These are phyloP conservation scores for Alternaria hordeiaustralica DNA, from an alignment of 2,329 filamentous ascomycete genomes.

Conservation along the genomic window DNA sequence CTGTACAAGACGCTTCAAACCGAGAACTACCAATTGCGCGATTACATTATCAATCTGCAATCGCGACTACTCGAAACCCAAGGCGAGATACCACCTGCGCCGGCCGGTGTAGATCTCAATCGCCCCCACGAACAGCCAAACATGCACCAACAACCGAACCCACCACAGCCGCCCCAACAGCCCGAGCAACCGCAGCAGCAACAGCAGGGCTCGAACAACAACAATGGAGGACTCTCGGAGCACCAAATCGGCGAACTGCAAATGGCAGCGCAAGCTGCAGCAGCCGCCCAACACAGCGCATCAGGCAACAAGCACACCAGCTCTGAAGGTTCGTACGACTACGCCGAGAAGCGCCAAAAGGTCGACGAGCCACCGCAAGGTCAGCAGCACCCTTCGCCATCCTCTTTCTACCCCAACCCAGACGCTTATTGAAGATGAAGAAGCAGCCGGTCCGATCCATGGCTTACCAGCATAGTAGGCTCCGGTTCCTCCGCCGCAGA, in stretches of 20 bases:
- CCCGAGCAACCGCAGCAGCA: slow-evolving; percentile 29
- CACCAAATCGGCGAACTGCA: slow-evolving; percentile 43
- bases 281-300: slow-evolving; percentile 42
- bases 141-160: slow-evolving; percentile 27
- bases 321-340: slow-evolving; percentile 41
- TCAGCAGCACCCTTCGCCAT: slow-evolving; percentile 38
- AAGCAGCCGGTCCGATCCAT: slow-evolving; percentile 34
- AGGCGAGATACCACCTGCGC: slow-evolving; percentile 83
- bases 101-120: slow-evolving; percentile 76
- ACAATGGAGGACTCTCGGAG: slow-evolving; percentile 45
- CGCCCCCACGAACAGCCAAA: slow-evolving; percentile 54
- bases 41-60: slow-evolving; percentile 92
- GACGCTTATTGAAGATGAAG: slow-evolving; percentile 38
- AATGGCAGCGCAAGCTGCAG: slow-evolving; percentile 47
- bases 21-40: slow-evolving; percentile 88
- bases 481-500: slow-evolving; percentile 16
- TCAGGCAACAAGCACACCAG: slow-evolving; percentile 43
- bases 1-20: slow-evolving; percentile 80
- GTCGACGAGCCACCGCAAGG: slow-evolving; percentile 42
- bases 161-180: slow-evolving; percentile 27
- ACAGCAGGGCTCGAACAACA: slow-evolving; percentile 31
- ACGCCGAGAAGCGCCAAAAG: slow-evolving; percentile 47
- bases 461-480: slow-evolving; percentile 33
- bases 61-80: slow-evolving; percentile 82
- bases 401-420: slow-evolving; percentile 28